Percentiles rank a stretch among this genome's conserved stretches.
phyloP scores from a whole-genome alignment of 495 filamentous ascomycete genomes.

The Cercophora scortea region DNA sequence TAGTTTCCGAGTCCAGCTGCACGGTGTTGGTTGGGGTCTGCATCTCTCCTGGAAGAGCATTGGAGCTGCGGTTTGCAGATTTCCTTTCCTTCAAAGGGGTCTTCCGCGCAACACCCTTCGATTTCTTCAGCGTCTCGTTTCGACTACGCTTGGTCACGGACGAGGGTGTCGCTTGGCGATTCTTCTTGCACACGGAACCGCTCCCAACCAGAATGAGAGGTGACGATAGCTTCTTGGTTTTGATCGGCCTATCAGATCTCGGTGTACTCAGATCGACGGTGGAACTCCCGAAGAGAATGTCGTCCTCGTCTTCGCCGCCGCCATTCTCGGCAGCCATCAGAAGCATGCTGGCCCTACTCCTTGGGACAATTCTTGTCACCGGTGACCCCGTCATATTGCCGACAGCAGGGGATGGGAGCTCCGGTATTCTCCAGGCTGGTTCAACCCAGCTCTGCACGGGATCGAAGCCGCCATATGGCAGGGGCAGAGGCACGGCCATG shows the following conservation, averaged over 20 bases:
- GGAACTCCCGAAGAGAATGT: constrained; percentile 16
- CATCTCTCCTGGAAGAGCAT: too few relatives aligned
- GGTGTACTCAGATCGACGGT: neutral
- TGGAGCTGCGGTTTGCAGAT: too few relatives aligned
- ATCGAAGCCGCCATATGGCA: constrained; percentile 4
- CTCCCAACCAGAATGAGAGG: neutral
- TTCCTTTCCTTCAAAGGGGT: too few relatives aligned
- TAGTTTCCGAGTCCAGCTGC: too few relatives aligned
- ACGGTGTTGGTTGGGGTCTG: too few relatives aligned
- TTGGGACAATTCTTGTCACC: neutral
- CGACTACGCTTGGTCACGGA: too few relatives aligned
- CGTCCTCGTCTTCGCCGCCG: constrained; percentile 22
- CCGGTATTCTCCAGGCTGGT: constrained; percentile 14
- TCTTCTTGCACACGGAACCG: too few relatives aligned
- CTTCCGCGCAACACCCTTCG: too few relatives aligned
- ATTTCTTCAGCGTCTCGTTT: too few relatives aligned
- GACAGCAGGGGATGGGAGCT: constrained; percentile 13
- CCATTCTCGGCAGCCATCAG: constrained; percentile 3
- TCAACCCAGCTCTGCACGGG: neutral
- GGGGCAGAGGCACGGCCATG: neutral
- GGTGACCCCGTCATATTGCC: neutral
- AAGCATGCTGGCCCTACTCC: neutral
- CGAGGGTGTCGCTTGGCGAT: too few relatives aligned
- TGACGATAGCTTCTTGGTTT: neutral
- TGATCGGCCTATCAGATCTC: neutral